Percentiles rank a stretch among this genome's conserved stretches.
phyloP scores from a whole-genome alignment of 23 red algal genomes.

The Gracilariopsis chorda region DNA sequence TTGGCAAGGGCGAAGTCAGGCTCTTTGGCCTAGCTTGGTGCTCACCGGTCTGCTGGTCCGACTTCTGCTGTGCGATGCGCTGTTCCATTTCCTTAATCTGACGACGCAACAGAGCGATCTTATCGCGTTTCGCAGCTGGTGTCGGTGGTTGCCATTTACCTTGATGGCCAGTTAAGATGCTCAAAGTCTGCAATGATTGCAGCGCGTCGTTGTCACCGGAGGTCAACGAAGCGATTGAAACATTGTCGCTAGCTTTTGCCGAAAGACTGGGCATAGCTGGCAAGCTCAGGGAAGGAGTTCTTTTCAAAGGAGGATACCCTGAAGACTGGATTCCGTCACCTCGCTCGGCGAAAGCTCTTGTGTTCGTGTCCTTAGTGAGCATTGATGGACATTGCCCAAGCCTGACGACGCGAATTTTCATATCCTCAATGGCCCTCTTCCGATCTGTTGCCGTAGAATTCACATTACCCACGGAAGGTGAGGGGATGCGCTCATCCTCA shows the following conservation, averaged over 20 bases:
- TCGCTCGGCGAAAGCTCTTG: neutral
- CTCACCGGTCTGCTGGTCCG: neutral
- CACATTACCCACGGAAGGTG: neutral
- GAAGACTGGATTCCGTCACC: neutral
- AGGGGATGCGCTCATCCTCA: neutral
- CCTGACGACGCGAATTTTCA: constrained; percentile 40
- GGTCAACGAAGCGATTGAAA: neutral
- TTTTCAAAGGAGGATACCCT: no score
- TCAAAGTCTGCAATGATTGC: neutral
- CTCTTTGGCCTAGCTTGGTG: neutral
- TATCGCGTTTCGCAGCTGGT: neutral
- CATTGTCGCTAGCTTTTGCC: neutral
- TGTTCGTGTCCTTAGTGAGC: neutral
- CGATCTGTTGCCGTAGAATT: neutral
- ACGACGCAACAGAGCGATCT: neutral
- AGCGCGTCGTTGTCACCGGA: neutral
- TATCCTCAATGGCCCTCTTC: constrained; percentile 31
- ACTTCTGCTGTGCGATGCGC: neutral
- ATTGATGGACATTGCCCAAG: constrained; percentile 40
- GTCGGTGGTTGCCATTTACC: neutral
- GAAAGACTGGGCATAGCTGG: neutral
- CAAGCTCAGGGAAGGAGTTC: neutral
- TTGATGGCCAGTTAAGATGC: neutral
- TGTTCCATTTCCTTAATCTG: constrained; percentile 10
- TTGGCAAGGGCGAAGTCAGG: neutral